Evolutionary conservation across 192 early-diverging fungal species (phyloP), one percentile per base, ranked within the genome.

Genomic region (Allomyces macrogynus): DNA sequence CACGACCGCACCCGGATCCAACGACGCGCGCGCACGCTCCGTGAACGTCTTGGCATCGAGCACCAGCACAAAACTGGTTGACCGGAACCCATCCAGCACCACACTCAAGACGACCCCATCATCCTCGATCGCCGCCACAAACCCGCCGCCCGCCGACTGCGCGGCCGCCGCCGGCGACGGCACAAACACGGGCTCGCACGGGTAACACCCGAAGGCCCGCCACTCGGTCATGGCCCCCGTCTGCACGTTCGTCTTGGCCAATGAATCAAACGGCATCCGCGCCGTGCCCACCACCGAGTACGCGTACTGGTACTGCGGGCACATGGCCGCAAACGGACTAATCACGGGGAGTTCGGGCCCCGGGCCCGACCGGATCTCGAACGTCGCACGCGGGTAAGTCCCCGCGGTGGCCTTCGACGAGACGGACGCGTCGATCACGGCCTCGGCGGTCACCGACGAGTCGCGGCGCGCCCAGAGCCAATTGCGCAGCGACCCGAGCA

Each of bases 101-200:
- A 83, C 66, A 25, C 68, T 74, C 25, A 84, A 63, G 10, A 84
- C 44, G 3, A 80, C 75, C 61, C 80, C 82, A 63, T 84, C 82
- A 60, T 84, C 82, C 64, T 84, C 82, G 32, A 40, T 40, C 7
- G 5, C 32, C 9, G 62, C 62, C 0, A 57, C 70, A 9, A 62
- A 69, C 10, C 76, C 71, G 7, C 32, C 32, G 0, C 32, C 32
- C 7, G 32, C 32, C 32, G 32, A 40, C 32, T 40, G 32, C 32
- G 32, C 32, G 32, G 32, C 32, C 32, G 32, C 32, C 32, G 32
- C 32, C 0, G 82, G 82, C 3, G 67, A 68, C 9, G 75, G 71
- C 12, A 81, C 74, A 74, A 84, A 81, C 23, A 84, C 71, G 0
- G 82, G 80, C 32, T 84, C 82, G 22, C 76, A 73, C 3, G 74